Evolutionary conservation across 805 yeast species (phyloP).

Genomic region (Cyberlindnera mississippiensis): DNA sequence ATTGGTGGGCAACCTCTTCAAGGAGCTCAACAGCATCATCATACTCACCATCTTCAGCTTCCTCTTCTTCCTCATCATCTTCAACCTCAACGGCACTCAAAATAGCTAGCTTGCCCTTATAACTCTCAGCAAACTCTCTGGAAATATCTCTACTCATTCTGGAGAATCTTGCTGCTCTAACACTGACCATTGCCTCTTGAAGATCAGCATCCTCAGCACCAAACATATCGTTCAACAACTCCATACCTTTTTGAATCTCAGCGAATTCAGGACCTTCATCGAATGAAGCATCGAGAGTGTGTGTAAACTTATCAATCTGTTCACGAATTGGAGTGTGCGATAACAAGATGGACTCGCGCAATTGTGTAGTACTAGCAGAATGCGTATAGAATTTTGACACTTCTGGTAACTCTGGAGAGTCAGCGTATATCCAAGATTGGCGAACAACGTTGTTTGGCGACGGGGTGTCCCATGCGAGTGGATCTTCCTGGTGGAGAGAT

Average conservation of each 20-base stretch:
- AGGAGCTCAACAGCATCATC: not conserved
- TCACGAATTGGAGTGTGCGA: constrained; percentile 4
- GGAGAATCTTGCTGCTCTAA: constrained; percentile 20
- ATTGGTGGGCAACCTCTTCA: not conserved
- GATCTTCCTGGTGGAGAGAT: not conserved
- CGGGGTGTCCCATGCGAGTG: constrained; percentile 23
- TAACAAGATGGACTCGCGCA: constrained; percentile 6
- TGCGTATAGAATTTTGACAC: not conserved
- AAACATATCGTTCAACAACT: constrained; percentile 4
- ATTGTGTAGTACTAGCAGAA: not conserved
- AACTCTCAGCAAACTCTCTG: constrained; percentile 5
- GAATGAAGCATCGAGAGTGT: constrained; percentile 6
- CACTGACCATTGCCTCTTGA: constrained; percentile 16
- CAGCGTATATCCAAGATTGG: constrained; percentile 26
- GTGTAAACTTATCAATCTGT: constrained; percentile 8
- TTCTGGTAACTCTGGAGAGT: constrained; percentile 5
- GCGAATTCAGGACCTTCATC: constrained; percentile 12
- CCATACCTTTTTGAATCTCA: constrained; percentile 9
- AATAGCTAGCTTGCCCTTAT: not conserved
- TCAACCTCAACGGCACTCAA: not conserved
- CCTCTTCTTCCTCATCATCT: not conserved
- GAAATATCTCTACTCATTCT: constrained; percentile 16
- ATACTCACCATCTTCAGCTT: not conserved
- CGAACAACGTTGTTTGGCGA: constrained; percentile 20
- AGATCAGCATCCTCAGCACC: constrained; percentile 9